Evolutionary conservation across 139 green algal species (phyloP).

Genomic region (Nannochloris sp.): DNA sequence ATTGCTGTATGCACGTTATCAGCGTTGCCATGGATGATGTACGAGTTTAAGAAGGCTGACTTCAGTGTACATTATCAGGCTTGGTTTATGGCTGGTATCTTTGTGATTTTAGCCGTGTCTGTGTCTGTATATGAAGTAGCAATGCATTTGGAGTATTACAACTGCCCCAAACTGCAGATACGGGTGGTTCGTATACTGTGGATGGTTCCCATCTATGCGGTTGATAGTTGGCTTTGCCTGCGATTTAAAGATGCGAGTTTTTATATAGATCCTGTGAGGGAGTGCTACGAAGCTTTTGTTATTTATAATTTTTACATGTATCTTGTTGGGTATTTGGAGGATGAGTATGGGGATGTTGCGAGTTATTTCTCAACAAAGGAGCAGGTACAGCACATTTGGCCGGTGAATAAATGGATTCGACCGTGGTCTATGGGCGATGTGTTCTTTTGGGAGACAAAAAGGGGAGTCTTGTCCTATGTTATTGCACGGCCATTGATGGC

Average conservation of each 20-base stretch:
- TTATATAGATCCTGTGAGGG: slow-evolving; percentile 74
- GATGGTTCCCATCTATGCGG: slow-evolving; percentile 87
- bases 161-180: slow-evolving; percentile 72
- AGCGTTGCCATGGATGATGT: slow-evolving; percentile 61
- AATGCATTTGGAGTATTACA: slow-evolving; percentile 92
- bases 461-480: slow-evolving; percentile 90
- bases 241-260: slow-evolving; percentile 55
- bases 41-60: slow-evolving; percentile 58
- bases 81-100: slow-evolving; percentile 86
- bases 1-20: slow-evolving; percentile 39
- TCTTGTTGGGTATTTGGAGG: slow-evolving; percentile 77
- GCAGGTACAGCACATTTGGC: slow-evolving; percentile 60
- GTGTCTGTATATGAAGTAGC: slow-evolving; percentile 81
- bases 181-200: slow-evolving; percentile 84
- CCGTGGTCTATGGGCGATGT: slow-evolving; percentile 47
- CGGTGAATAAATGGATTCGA: slow-evolving; percentile 21
- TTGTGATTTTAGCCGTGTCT: slow-evolving; percentile 79
- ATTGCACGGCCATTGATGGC: slow-evolving; percentile 76
- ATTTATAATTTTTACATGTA: slow-evolving; percentile 95
- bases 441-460: slow-evolving; percentile 65
- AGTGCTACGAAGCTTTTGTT: slow-evolving; percentile 91
- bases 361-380: slow-evolving; percentile 46
- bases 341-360: slow-evolving; percentile 61
- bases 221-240: slow-evolving; percentile 79
- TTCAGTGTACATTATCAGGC: slow-evolving; percentile 56